phyloP scores from a whole-genome alignment of 2,329 filamentous ascomycete species.

The Beauveria rudraprayagi region DNA sequence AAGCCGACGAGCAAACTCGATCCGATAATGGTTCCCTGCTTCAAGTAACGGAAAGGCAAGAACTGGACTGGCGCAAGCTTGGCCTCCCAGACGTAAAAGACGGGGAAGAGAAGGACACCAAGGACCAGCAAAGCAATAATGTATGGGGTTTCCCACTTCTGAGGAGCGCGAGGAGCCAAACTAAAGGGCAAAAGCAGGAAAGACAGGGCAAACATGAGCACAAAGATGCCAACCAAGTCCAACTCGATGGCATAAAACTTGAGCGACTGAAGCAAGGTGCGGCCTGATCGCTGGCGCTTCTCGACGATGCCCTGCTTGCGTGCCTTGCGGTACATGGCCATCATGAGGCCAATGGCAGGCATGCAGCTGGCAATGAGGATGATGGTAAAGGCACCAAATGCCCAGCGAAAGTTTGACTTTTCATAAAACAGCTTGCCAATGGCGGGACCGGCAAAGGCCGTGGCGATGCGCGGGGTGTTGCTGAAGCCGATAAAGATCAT shows the following conservation, averaged over 20 bases:
- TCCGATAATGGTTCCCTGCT: slow-evolving; percentile 40
- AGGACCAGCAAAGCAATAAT: slow-evolving; percentile 42
- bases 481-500: slow-evolving; percentile 36
- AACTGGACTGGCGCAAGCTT: slow-evolving; percentile 49
- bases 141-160: slow-evolving; percentile 34
- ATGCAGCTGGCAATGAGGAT: slow-evolving; percentile 44
- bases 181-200: slow-evolving; percentile 47
- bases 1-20: slow-evolving; percentile 31
- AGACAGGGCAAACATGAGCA: slow-evolving; percentile 42
- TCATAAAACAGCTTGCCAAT: slow-evolving; percentile 32
- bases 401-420: slow-evolving; percentile 35
- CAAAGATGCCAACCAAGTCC: slow-evolving; percentile 45
- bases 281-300: slow-evolving; percentile 40
- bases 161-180: slow-evolving; percentile 25
- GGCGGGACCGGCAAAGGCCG: slow-evolving; percentile 34
- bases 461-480: slow-evolving; percentile 35
- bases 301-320: slow-evolving; percentile 16
- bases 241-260: slow-evolving; percentile 50
- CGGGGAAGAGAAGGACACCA: slow-evolving; percentile 38
- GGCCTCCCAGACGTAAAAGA: slow-evolving; percentile 49
- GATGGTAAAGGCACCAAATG: slow-evolving; percentile 56
- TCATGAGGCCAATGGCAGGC: slow-evolving; percentile 27
- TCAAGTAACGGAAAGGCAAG: slow-evolving; percentile 44
- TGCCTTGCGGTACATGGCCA: background rate
- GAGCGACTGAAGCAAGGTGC: slow-evolving; percentile 37